These are phyloP conservation scores for Gracilaria vermiculophylla DNA, from an alignment of 23 red algal species.

Conservation along the genomic window DNA sequence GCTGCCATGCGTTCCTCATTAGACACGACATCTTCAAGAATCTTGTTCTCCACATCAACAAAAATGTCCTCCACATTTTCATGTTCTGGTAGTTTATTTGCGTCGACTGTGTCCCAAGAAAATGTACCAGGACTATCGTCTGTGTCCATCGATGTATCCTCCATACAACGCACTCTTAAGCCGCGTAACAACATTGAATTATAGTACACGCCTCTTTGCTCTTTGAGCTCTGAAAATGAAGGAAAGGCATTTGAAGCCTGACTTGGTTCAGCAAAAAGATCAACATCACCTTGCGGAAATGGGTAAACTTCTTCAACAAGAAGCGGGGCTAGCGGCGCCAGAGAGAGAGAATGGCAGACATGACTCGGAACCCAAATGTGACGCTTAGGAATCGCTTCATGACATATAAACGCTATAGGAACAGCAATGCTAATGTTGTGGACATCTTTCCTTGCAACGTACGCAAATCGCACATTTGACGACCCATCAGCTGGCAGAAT, in stretches of 20 bases:
- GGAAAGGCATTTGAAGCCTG: not conserved
- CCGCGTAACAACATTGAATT: conserved; percentile 3
- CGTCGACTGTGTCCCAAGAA: conserved; percentile 11
- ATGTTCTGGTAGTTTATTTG: conserved; percentile 1
- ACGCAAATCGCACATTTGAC: not conserved
- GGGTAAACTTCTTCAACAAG: conserved; percentile 11
- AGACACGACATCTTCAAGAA: not conserved
- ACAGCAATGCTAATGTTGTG: not conserved
- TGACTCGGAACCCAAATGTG: conserved; percentile 24
- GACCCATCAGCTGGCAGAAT: conserved; percentile 5
- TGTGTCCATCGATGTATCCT: not conserved
- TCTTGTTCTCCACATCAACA: not conserved
- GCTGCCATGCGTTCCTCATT: not conserved
- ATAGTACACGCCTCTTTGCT: not conserved
- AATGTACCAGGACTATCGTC: not conserved
- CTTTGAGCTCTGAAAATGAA: conserved; percentile 13
- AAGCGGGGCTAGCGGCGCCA: conserved; percentile 25
- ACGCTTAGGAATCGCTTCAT: conserved; percentile 3
- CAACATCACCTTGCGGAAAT: not conserved
- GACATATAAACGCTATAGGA: conserved; percentile 16
- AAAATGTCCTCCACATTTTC: not conserved
- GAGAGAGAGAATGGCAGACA: not conserved
- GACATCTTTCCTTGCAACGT: conserved; percentile 1
- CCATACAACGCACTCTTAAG: not conserved
- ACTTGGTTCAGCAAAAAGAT: not conserved